phyloP scores from a whole-genome alignment of 2,329 filamentous ascomycete genomes.

The Diaporthe eres region DNA sequence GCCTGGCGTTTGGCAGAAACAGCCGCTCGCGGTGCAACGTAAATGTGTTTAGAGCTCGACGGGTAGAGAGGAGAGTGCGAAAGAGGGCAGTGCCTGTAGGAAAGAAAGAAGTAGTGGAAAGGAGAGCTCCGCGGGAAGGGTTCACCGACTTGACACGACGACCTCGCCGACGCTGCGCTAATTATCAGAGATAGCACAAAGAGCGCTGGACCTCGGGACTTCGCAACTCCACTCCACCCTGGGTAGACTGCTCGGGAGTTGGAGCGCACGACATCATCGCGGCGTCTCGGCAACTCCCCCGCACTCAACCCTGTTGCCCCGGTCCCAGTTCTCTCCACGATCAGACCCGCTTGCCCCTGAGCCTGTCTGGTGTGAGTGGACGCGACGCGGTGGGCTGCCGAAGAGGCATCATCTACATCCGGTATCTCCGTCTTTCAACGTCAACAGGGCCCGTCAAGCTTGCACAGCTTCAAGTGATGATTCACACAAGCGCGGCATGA shows the following conservation, averaged over 20 bases:
- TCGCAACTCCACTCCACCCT: slow-evolving; percentile 10
- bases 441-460: not conserved
- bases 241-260: slow-evolving; percentile 15
- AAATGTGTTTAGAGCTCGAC: not conserved
- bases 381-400: not conserved
- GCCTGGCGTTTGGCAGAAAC: not conserved
- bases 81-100: not conserved
- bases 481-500: not conserved
- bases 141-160: slow-evolving; percentile 16
- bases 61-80: not conserved
- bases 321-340: slow-evolving; percentile 17
- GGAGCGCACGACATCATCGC: slow-evolving; percentile 13
- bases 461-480: too few species aligned
- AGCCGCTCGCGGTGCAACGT: not conserved
- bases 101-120: not conserved
- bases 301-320: slow-evolving; percentile 22
- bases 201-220: slow-evolving; percentile 21
- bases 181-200: slow-evolving; percentile 16
- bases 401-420: not conserved
- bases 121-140: not conserved
- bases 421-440: slow-evolving; percentile 20
- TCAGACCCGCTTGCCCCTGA: slow-evolving; percentile 22
- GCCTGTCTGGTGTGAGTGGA: slow-evolving; percentile 4
- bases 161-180: slow-evolving; percentile 9
- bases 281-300: slow-evolving; percentile 15